phyloP scores from a whole-genome alignment of 2,329 filamentous ascomycete genomes.

The Tolypocladium guangdongense region DNA sequence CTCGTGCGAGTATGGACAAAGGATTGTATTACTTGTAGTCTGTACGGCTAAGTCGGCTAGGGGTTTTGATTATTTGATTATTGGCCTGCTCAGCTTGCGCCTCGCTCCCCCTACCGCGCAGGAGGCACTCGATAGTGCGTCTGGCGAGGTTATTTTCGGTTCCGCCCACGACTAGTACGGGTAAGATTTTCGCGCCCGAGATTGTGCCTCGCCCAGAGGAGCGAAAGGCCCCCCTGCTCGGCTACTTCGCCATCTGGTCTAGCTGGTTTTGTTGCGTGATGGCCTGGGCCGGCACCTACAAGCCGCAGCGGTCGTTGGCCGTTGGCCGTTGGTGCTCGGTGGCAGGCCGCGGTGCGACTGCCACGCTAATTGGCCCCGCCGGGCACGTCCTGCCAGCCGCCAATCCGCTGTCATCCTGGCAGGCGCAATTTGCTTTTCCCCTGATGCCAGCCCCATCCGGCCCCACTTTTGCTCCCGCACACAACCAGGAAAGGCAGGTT shows the following conservation, averaged over 20 bases:
- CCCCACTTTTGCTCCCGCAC: not conserved
- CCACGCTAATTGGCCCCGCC: not conserved
- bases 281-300: not conserved
- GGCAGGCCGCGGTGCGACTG: not conserved
- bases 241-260: not conserved
- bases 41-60: not conserved
- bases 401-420: slow-evolving; percentile 3
- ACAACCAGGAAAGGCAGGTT: not conserved
- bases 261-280: not conserved
- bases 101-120: not conserved
- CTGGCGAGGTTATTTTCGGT: not conserved
- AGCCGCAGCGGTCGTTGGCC: no score
- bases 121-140: not conserved
- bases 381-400: slow-evolving; percentile 1
- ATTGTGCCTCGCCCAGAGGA: not conserved
- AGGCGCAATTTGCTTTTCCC: slow-evolving; percentile 8
- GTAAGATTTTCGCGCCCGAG: no score
- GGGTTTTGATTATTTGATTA: no score
- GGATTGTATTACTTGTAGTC: no score
- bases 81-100: not conserved
- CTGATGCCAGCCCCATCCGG: slow-evolving; percentile 1
- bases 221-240: not conserved
- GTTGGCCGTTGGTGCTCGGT: no score
- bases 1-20: no score
- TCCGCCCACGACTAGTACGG: no score